phyloP scores from a whole-genome alignment of 441 rosid species.

The Croton laevigatus region DNA sequence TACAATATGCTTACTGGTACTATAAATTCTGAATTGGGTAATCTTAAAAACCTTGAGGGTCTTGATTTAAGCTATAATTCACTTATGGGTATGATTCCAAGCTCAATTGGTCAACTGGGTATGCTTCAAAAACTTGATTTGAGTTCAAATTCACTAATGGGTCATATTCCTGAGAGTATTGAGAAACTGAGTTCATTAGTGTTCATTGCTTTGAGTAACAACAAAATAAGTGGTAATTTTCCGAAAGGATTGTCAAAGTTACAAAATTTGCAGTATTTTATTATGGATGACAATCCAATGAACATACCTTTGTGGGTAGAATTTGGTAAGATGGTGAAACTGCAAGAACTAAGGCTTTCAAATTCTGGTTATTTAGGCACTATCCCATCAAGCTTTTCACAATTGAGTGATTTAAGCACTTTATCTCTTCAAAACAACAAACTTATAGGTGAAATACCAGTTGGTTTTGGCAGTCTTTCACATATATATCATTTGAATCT shows the following conservation, averaged over 20 bases:
- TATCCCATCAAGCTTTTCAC: constrained; percentile 59
- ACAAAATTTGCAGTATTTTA: constrained; percentile 64
- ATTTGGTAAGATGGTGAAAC: constrained; percentile 48
- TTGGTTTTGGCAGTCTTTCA: constrained; percentile 42
- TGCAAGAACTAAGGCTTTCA: constrained; percentile 77
- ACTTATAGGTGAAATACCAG: constrained; percentile 70
- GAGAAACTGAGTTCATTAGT: constrained; percentile 49
- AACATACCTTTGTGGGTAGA: constrained; percentile 50
- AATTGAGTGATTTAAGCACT: constrained; percentile 58
- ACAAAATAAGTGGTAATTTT: constrained; percentile 52
- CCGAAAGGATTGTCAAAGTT: constrained; percentile 60
- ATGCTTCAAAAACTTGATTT: constrained; percentile 83
- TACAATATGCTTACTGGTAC: constrained; percentile 61
- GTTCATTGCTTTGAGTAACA: constrained; percentile 77
- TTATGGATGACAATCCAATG: constrained; percentile 88
- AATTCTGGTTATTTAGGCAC: constrained; percentile 68
- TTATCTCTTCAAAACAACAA: constrained; percentile 75
- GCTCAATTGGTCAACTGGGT: constrained; percentile 54
- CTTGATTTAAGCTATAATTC: constrained; percentile 84
- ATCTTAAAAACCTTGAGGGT: constrained; percentile 54
- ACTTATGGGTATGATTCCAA: constrained; percentile 53
- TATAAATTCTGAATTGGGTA: constrained; percentile 56
- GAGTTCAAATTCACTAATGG: constrained; percentile 68
- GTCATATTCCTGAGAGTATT: constrained; percentile 52
- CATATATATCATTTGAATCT: constrained; percentile 78